Evolutionary conservation across 1,284 basidiomycete species (phyloP).

Genomic region (Fomitiporia mediterranea): DNA sequence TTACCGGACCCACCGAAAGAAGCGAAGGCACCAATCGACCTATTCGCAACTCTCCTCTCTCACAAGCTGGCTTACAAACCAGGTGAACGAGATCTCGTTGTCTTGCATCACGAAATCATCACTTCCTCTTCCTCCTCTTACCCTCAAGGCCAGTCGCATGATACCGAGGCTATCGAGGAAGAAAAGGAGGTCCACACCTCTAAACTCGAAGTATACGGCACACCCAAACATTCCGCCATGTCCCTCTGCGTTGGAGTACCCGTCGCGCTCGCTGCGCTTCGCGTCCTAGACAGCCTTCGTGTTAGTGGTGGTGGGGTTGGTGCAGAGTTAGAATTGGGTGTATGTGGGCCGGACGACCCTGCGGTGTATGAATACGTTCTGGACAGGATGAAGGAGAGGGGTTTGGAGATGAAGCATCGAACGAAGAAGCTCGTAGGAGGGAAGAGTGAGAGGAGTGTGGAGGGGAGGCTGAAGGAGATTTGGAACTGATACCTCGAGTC

Average conservation of each 20-base stretch:
- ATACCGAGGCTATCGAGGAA: conserved; percentile 28
- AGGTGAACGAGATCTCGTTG: conserved; percentile 81
- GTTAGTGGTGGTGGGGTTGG: no score
- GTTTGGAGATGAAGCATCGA: conserved; percentile 65
- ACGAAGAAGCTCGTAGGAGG: conserved; percentile 22
- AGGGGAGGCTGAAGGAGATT: conserved; percentile 9
- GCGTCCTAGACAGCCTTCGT: conserved; percentile 71
- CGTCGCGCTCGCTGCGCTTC: conserved; percentile 72
- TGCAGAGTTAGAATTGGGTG: conserved; percentile 40
- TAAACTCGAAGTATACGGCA: conserved; percentile 71
- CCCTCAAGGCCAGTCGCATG: background rate
- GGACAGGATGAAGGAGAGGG: conserved; percentile 52
- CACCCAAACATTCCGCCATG: conserved; percentile 73
- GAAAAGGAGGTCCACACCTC: conserved; percentile 64
- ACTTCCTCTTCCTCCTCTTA: conserved; percentile 27
- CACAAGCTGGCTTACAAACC: conserved; percentile 70
- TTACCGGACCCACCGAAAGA: conserved; percentile 44
- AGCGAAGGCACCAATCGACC: conserved; percentile 63
- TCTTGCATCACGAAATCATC: conserved; percentile 82
- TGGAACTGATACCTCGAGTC: background rate
- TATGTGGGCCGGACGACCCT: conserved; percentile 55
- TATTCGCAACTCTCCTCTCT: conserved; percentile 73
- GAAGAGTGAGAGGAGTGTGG: conserved; percentile 2
- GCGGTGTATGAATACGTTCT: conserved; percentile 62
- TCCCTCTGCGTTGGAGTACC: conserved; percentile 85